Conservation (phyloP, 805 yeast genomes). For the Cyberlindnera nakhonratchasimensis region DNA sequence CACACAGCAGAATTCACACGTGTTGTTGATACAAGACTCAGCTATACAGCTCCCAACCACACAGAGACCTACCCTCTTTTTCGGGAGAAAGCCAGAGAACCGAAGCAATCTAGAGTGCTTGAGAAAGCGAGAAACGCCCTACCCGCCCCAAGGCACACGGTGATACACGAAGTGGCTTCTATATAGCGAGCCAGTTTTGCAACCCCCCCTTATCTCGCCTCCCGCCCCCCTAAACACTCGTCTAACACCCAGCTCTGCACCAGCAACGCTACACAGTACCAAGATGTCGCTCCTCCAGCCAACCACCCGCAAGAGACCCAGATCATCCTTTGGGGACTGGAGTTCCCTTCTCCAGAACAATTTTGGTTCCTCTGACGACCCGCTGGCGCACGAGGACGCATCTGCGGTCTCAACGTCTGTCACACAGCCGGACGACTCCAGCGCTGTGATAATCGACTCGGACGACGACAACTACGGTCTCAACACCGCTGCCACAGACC, state of each 20-base stretch:
- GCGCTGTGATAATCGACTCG: constrained; percentile 38
- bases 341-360: constrained; percentile 23
- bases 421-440: constrained; percentile 25
- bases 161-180: too few relatives aligned
- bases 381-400: constrained; percentile 13
- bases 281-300: constrained; percentile 13
- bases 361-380: constrained; percentile 12
- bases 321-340: constrained; percentile 31
- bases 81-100: too few relatives aligned
- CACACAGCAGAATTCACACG: too few relatives aligned
- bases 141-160: too few relatives aligned
- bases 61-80: too few relatives aligned
- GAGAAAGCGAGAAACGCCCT: too few relatives aligned
- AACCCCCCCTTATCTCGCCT: neutral
- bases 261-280: neutral
- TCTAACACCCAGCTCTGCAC: neutral
- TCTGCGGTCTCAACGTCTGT: constrained; percentile 5
- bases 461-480: constrained; percentile 34
- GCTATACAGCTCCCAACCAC: too few relatives aligned
- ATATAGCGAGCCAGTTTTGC: neutral
- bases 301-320: constrained; percentile 36
- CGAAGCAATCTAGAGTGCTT: too few relatives aligned
- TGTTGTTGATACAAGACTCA: too few relatives aligned
- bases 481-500: constrained; percentile 11
- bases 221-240: neutral